Evolutionary conservation across 768 basidiomycete genomes (phyloP).

Genomic region (Leccinum ochraceum): DNA sequence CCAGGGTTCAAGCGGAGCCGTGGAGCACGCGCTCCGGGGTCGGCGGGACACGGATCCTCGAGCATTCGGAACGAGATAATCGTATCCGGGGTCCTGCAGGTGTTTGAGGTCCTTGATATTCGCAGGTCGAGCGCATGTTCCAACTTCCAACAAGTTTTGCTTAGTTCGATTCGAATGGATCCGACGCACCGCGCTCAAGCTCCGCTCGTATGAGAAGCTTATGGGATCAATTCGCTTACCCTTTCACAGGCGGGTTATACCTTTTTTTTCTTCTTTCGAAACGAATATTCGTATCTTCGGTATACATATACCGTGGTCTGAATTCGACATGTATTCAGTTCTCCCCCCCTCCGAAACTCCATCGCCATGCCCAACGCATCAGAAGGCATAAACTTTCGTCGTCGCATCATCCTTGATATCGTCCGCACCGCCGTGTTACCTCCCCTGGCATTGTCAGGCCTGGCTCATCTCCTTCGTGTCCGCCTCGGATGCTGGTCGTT

Average conservation of each 20-base stretch:
- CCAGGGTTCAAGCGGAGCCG: background rate
- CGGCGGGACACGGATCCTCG: background rate
- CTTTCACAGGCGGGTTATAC: constrained; percentile 18
- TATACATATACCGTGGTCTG: constrained; percentile 14
- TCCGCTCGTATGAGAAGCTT: constrained; percentile 13
- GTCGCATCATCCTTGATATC: constrained; percentile 51
- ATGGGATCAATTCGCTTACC: constrained; percentile 5
- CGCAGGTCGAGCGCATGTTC: constrained; percentile 7
- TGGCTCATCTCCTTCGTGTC: constrained; percentile 30
- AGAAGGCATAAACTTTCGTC: constrained; percentile 40
- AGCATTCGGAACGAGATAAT: too few species aligned
- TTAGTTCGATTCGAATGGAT: background rate
- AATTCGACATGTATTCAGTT: constrained; percentile 9
- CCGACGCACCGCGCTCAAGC: constrained; percentile 9
- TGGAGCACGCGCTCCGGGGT: background rate
- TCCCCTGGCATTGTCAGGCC: constrained; percentile 35
- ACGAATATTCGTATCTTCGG: constrained; percentile 10
- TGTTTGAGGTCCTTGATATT: constrained; percentile 8
- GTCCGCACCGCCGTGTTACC: constrained; percentile 43
- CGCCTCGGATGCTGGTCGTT: constrained; percentile 38
- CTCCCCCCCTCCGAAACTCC: background rate
- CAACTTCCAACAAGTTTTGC: background rate
- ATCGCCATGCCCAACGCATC: constrained; percentile 7
- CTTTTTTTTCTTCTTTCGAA: constrained; percentile 9
- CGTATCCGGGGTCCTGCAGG: constrained; percentile 3